These are phyloP conservation scores for Mucor racemosus DNA, from an alignment of 371 early-diverging fungal genomes.

Conservation along the genomic window DNA sequence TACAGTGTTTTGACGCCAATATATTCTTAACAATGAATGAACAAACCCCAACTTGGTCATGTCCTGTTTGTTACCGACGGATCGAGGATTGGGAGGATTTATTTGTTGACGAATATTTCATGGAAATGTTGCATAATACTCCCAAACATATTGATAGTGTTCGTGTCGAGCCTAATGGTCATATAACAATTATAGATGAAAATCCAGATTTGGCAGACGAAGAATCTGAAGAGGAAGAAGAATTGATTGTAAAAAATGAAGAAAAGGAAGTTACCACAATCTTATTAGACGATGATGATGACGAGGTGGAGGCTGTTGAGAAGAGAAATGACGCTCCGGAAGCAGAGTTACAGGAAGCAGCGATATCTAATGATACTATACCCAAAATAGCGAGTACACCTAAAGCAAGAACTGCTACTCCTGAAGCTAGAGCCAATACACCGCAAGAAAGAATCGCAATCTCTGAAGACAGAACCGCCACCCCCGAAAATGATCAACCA, in stretches of 20 bases:
- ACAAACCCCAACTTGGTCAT: conserved; percentile 73
- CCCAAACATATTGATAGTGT: conserved; percentile 58
- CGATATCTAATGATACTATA: conserved; percentile 5
- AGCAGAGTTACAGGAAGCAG: background rate
- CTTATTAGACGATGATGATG: conserved; percentile 27
- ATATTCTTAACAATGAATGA: conserved; percentile 74
- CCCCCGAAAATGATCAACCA: conserved; percentile 13
- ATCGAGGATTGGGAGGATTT: conserved; percentile 66
- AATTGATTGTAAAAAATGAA: conserved; percentile 5
- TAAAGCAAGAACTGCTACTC: background rate
- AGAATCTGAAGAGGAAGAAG: conserved; percentile 23
- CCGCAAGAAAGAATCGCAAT: background rate
- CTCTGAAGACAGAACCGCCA: background rate
- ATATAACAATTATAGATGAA: conserved; percentile 51
- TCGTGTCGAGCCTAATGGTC: conserved; percentile 65
- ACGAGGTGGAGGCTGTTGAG: background rate
- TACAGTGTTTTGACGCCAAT: conserved; percentile 78
- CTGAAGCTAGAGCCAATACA: background rate
- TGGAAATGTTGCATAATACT: conserved; percentile 60
- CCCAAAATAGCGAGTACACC: background rate
- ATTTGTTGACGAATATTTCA: conserved; percentile 70
- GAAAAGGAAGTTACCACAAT: conserved; percentile 11
- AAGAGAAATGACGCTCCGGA: background rate
- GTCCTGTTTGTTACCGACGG: conserved; percentile 71
- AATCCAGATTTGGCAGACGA: conserved; percentile 23